phyloP scores from a whole-genome alignment of 345 rosid species.

The Euphorbia peplus region DNA sequence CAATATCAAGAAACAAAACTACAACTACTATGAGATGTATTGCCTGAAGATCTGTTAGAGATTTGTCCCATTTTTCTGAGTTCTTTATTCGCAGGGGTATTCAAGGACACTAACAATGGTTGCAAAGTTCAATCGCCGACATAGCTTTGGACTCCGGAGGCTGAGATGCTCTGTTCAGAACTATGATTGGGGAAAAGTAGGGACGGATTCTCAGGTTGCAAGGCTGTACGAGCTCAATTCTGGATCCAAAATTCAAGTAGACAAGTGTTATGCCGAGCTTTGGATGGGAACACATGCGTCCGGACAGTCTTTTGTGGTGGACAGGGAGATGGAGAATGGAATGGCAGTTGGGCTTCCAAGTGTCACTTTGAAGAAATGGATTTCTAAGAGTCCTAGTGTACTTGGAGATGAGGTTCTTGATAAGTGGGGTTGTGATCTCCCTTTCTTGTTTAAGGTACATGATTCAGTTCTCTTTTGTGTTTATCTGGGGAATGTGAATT shows the following conservation, averaged over 20 bases:
- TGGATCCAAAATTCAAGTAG: conserved; percentile 34
- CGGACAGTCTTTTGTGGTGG: conserved; percentile 69
- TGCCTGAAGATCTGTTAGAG: too few species aligned
- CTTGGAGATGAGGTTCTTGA: conserved; percentile 71
- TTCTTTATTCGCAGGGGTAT: too few species aligned
- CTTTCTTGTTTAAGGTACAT: conserved; percentile 87
- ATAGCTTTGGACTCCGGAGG: conserved; percentile 26
- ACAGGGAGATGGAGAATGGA: conserved; percentile 36
- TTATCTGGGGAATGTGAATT: too few species aligned
- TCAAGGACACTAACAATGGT: conserved; percentile 19
- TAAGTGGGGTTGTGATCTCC: conserved; percentile 97
- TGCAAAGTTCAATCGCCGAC: background rate
- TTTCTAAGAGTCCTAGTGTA: conserved; percentile 58
- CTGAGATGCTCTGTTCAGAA: conserved; percentile 72
- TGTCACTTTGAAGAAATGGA: conserved; percentile 64
- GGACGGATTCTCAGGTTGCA: conserved; percentile 64
- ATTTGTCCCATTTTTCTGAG: too few species aligned
- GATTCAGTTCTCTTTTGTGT: background rate
- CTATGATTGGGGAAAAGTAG: conserved; percentile 83
- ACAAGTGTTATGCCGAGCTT: conserved; percentile 67
- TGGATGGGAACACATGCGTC: conserved; percentile 94
- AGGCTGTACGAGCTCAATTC: conserved; percentile 61
- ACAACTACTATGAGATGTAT: too few species aligned
- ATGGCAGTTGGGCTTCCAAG: conserved; percentile 14
- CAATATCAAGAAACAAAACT: too few species aligned